Evolutionary conservation across 208 protist genomes (phyloP).

Genomic region (Willaertia magna): DNA sequence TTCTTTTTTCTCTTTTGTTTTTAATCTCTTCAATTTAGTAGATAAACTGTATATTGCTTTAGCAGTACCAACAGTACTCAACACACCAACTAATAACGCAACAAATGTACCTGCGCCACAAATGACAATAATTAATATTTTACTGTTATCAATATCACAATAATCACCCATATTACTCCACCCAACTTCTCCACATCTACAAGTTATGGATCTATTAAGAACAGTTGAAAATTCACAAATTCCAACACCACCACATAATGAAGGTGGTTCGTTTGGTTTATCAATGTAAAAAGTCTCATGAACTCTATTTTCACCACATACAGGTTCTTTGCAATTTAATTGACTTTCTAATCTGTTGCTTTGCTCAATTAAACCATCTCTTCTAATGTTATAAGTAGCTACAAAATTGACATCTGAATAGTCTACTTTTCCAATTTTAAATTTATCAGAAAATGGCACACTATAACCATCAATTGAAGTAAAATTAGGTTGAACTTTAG

Average conservation of each 20-base stretch:
- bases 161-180: background rate
- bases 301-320: background rate
- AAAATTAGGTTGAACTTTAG: background rate
- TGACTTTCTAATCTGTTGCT: background rate
- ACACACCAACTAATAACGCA: background rate
- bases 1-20: background rate
- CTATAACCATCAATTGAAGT: background rate
- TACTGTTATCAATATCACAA: background rate
- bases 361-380: background rate
- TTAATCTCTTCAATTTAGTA: background rate
- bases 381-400: no score
- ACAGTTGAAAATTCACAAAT: background rate
- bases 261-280: no score
- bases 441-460: background rate
- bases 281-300: no score
- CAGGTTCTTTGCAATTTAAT: background rate
- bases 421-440: background rate
- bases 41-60: background rate
- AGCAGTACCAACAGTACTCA: background rate
- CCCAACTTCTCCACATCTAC: background rate
- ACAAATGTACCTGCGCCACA: background rate
- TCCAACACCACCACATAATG: background rate
- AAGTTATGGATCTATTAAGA: background rate
- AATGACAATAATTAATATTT: background rate
- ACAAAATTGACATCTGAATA: background rate